phyloP scores from a whole-genome alignment of 345 rosid species.

The Clarkia xantiana region DNA sequence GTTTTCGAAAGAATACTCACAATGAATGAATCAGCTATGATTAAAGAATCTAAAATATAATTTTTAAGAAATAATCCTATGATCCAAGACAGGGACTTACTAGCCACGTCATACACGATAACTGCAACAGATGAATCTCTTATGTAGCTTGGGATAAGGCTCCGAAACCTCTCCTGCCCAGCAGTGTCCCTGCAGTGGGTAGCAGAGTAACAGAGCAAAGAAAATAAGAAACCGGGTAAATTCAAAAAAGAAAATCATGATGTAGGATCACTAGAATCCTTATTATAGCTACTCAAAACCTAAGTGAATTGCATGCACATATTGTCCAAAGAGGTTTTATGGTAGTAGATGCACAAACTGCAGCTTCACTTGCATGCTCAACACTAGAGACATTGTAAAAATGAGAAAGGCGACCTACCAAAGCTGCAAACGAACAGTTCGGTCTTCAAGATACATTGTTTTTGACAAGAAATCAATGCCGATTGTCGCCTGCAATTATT shows the following conservation, averaged over 20 bases:
- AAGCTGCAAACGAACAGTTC: constrained; percentile 76
- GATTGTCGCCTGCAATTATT: constrained; percentile 54
- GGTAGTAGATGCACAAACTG: no score
- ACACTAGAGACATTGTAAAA: neutral
- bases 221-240: neutral
- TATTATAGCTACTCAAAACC: no score
- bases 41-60: no score
- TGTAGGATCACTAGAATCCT: neutral
- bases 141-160: constrained; percentile 90
- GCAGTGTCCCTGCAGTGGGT: constrained; percentile 66
- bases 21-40: no score
- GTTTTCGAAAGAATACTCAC: no score
- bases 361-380: neutral
- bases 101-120: constrained; percentile 78
- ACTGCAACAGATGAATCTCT: constrained; percentile 94
- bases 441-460: constrained; percentile 86
- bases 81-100: constrained; percentile 24
- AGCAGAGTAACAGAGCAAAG: constrained; percentile 2
- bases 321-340: no score
- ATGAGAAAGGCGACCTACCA: constrained; percentile 26
- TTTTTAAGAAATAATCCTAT: no score
- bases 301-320: no score
- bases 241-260: neutral
- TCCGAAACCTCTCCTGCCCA: constrained; percentile 86
- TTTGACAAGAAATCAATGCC: constrained; percentile 85